Base-by-base conservation (phyloP, 1,139 yeast genomes). In the Debaryomycetaceae sp. region DNA sequence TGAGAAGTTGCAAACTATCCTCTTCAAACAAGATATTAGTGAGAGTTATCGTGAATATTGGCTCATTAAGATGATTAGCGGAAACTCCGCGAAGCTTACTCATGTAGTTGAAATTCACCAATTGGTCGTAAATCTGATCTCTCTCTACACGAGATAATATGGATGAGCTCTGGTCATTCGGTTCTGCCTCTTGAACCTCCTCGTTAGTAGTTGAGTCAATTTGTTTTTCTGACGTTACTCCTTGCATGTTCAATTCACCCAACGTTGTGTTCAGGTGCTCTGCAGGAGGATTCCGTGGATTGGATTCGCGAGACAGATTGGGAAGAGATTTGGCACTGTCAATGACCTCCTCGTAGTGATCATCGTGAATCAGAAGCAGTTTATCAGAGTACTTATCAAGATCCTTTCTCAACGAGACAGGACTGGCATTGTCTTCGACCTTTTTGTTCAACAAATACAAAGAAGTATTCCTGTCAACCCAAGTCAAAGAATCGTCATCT, bases 31-130 rank as follows among this genome's bases (percentile, higher is more conserved):
- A 53, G 7, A 74, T 54, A 31, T 65, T 60, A 17, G 78, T 78
- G 33, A 70, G 59, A 3, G 77, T 66, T 4, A 65, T 60, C 1
- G 76, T 65, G 45, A 69, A 60, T 6, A 69, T 58, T 1, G 74
- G 69, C 8, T 45, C 43, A n/a, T 49, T 45, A n/a, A 57, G 24
- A 6, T 41, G 36, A 7, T 47, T 45, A 5, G 43, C 36, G 4
- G 47, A 43, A 6, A 49, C 44, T 4, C 64, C 63, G 6, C 43
- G 42, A 9, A 54, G 42, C 1, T 41, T 34, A 1, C 45, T 36
- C 14, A 50, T 39, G 39, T 50, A 56, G 8, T 37, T 27, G 27
- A 53, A 44, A 40, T 57, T 54, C n/a, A 42, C 47, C 20, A 62
- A 40, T 31, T 45, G 44, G 3, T 43, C 13, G 42, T 52, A 59